A percentile compares a stretch with the other conserved stretches of the same genome.
Conservation (phyloP, 345 rosid genomes). For the Odontarrhena argentea region DNA sequence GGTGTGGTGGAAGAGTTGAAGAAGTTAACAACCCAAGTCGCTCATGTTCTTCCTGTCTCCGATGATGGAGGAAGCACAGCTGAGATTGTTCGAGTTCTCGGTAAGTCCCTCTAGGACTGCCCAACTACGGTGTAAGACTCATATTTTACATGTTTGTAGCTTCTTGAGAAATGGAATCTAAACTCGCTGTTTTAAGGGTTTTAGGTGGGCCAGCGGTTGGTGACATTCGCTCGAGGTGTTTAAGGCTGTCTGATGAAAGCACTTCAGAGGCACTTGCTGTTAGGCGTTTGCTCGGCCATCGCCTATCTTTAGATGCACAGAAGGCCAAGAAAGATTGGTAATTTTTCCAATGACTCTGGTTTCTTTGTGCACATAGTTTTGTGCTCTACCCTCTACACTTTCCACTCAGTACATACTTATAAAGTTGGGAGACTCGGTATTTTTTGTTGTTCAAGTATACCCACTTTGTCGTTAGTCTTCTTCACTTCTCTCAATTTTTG, state of each 20-base stretch:
- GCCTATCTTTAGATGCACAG: slow-evolving; percentile 62
- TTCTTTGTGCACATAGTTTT: background rate
- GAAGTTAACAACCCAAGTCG: slow-evolving; percentile 76
- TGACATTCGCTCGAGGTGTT: slow-evolving; percentile 91
- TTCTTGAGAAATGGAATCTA: background rate
- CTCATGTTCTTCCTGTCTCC: slow-evolving; percentile 94
- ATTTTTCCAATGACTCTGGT: background rate
- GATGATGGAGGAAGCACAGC: slow-evolving; percentile 98
- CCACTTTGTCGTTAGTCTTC: background rate
- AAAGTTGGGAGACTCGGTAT: background rate
- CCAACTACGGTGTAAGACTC: background rate
- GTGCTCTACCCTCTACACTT: background rate
- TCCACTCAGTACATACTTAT: background rate
- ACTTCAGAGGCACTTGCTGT: slow-evolving; percentile 92
- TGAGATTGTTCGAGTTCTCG: slow-evolving; percentile 96
- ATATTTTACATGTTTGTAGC: background rate
- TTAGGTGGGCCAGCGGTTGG: slow-evolving; percentile 98
- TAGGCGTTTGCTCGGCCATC: slow-evolving; percentile 84
- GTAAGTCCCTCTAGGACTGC: slow-evolving; percentile 37
- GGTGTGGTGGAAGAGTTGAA: slow-evolving; percentile 93
- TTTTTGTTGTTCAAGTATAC: background rate
- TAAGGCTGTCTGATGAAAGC: slow-evolving; percentile 86
- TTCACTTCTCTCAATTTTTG: background rate
- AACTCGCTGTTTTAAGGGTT: slow-evolving; percentile 9
- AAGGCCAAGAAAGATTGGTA: slow-evolving; percentile 91